Percentiles rank a stretch among this genome's conserved stretches.
Evolutionary conservation across 2,329 filamentous ascomycete species (phyloP).

Genomic region (Leptographium flavum): DNA sequence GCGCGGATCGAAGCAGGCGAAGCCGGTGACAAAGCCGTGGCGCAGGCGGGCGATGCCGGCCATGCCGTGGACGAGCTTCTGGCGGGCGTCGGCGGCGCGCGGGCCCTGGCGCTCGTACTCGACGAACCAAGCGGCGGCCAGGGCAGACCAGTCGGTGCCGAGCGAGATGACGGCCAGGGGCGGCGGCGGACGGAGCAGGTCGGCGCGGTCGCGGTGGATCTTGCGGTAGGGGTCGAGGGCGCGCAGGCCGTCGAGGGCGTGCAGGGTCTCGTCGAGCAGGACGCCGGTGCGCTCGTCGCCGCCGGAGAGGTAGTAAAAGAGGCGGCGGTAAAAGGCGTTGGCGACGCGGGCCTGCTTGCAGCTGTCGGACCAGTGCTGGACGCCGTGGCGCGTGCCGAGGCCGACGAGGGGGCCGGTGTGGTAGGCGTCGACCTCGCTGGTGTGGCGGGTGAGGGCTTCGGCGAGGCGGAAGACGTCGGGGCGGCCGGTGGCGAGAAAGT

Average conservation of each 20-base stretch:
- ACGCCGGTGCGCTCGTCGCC: slow-evolving; percentile 45
- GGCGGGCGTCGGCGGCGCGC: slow-evolving; percentile 34
- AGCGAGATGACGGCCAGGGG: slow-evolving; percentile 26
- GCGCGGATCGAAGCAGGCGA: slow-evolving; percentile 24
- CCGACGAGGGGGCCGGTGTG: slow-evolving; percentile 43
- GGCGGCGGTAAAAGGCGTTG: slow-evolving; percentile 39
- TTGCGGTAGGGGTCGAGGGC: slow-evolving; percentile 43
- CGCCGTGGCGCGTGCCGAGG: slow-evolving; percentile 46
- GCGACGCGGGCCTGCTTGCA: slow-evolving; percentile 49
- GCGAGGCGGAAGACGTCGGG: slow-evolving; percentile 44
- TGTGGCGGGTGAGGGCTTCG: slow-evolving; percentile 43
- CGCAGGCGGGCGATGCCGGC: slow-evolving; percentile 37
- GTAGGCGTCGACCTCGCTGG: slow-evolving; percentile 47
- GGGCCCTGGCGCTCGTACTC: slow-evolving; percentile 44
- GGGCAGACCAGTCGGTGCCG: slow-evolving; percentile 43
- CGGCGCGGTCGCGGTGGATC: slow-evolving; percentile 37
- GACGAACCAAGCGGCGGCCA: slow-evolving; percentile 42
- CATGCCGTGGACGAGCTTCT: slow-evolving; percentile 33
- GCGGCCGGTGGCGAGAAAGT: slow-evolving; percentile 44
- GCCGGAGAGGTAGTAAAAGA: slow-evolving; percentile 37
- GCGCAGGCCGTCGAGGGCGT: slow-evolving; percentile 37
- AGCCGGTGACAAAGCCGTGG: slow-evolving; percentile 25
- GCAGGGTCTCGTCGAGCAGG: slow-evolving; percentile 32
- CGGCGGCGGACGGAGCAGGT: slow-evolving; percentile 25
- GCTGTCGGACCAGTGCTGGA: slow-evolving; percentile 47